Percentiles rank a stretch among this genome's conserved stretches.
Evolutionary conservation across 2,329 filamentous ascomycete genomes (phyloP).

Genomic region (Leptographium radiaticola): DNA sequence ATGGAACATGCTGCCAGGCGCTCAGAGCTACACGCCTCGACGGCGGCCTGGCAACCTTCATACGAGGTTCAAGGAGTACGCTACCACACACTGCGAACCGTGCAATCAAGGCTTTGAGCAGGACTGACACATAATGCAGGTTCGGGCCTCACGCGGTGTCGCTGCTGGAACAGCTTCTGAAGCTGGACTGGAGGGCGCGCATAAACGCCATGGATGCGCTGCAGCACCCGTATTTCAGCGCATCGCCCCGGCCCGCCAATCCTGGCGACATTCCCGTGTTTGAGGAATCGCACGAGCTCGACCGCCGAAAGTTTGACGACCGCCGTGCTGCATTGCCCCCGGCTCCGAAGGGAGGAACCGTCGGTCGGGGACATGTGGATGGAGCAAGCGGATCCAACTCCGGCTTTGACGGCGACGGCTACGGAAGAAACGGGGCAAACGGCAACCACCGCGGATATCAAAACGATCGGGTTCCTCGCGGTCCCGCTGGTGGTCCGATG

Average conservation of each 20-base stretch:
- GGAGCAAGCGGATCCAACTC: conserved; percentile 32
- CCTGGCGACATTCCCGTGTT: conserved; percentile 84
- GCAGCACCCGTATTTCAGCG: conserved; percentile 82
- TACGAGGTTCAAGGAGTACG: conserved; percentile 59
- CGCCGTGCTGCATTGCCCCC: conserved; percentile 76
- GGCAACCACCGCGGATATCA: conserved; percentile 10
- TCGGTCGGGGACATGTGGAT: conserved; percentile 54
- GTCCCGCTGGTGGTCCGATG: conserved; percentile 16
- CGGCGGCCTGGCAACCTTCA: conserved; percentile 50
- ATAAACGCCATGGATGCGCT: conserved; percentile 92
- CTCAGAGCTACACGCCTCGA: conserved; percentile 57
- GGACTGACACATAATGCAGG: conserved; percentile 22
- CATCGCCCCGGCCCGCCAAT: conserved; percentile 60
- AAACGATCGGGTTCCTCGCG: conserved; percentile 20
- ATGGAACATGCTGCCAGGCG: conserved; percentile 72
- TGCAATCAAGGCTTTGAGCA: too few species aligned
- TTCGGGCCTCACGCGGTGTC: conserved; percentile 61
- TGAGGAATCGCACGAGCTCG: conserved; percentile 93
- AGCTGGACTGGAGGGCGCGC: conserved; percentile 75
- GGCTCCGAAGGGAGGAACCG: conserved; percentile 80
- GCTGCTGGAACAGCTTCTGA: conserved; percentile 69
- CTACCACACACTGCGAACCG: conserved; percentile 1
- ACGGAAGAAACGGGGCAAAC: conserved; percentile 12
- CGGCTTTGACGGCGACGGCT: conserved; percentile 39
- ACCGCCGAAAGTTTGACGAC: conserved; percentile 79